Percentiles rank a stretch among this genome's conserved stretches.
Evolutionary conservation across 345 rosid species (phyloP).

Genomic region (Rhodamnia argentea): DNA sequence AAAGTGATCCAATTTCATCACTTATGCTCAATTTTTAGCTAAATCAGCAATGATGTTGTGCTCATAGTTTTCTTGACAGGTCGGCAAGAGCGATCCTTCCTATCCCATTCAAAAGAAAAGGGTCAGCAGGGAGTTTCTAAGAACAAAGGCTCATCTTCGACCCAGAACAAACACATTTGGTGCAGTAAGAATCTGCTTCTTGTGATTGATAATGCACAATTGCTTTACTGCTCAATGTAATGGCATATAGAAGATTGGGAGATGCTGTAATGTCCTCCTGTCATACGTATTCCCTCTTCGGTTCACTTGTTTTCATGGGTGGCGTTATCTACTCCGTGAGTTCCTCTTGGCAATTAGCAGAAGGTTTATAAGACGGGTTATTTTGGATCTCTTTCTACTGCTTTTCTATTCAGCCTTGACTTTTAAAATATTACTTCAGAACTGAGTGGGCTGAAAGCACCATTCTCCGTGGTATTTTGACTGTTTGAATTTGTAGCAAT

Average conservation of each 20-base stretch:
- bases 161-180: conserved; percentile 95
- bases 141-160: conserved; percentile 96
- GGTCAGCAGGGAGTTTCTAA: conserved; percentile 83
- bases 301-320: neutral
- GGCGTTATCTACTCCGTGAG: neutral
- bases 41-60: neutral
- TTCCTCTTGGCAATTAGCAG: neutral
- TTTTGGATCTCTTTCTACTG: neutral
- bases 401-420: neutral
- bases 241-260: neutral
- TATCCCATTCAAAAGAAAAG: conserved; percentile 95
- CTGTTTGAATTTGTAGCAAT: neutral
- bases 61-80: conserved; percentile 19
- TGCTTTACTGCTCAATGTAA: neutral
- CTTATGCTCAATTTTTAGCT: neutral
- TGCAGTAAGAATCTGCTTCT: conserved; percentile 45
- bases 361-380: neutral
- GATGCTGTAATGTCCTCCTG: neutral
- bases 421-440: neutral
- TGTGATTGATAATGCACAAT: neutral
- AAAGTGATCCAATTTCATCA: neutral
- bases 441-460: neutral
- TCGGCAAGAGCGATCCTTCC: conserved; percentile 87
- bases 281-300: neutral
- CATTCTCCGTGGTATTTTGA: neutral